These are phyloP conservation scores for Rosa lucieae DNA, from an alignment of 306 rosid genomes.

Conservation along the genomic window DNA sequence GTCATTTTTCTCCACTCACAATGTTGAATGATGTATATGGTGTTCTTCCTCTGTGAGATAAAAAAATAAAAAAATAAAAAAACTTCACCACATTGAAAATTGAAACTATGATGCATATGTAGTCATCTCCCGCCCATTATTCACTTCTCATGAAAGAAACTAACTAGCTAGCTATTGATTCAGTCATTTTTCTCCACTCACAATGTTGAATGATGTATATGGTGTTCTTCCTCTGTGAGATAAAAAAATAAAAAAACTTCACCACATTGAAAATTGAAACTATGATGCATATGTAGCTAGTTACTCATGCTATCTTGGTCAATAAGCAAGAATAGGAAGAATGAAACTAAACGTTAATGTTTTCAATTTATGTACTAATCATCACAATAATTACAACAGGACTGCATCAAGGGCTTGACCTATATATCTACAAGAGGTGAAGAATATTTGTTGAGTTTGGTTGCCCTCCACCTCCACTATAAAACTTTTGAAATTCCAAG, in stretches of 20 bases:
- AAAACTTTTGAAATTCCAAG: not conserved
- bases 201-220: too few species aligned
- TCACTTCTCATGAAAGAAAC: too few species aligned
- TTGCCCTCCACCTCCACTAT: not conserved
- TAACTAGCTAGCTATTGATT: too few species aligned
- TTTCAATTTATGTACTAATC: not conserved
- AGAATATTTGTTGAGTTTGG: not conserved
- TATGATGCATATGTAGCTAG: not conserved
- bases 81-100: not conserved
- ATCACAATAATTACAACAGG: constrained; percentile 3
- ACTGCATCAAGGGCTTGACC: constrained; percentile 7
- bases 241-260: too few species aligned
- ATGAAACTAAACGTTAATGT: not conserved
- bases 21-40: too few species aligned
- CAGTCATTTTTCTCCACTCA: too few species aligned
- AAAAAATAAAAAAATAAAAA: too few species aligned
- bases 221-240: too few species aligned
- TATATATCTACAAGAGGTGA: not conserved
- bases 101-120: not conserved
- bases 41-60: too few species aligned
- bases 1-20: not conserved
- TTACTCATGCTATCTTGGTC: not conserved
- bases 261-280: not conserved
- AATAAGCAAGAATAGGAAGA: not conserved
- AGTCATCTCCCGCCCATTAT: too few species aligned